phyloP scores from a whole-genome alignment of 1,284 basidiomycete genomes.

The Takashimella tepidaria region DNA sequence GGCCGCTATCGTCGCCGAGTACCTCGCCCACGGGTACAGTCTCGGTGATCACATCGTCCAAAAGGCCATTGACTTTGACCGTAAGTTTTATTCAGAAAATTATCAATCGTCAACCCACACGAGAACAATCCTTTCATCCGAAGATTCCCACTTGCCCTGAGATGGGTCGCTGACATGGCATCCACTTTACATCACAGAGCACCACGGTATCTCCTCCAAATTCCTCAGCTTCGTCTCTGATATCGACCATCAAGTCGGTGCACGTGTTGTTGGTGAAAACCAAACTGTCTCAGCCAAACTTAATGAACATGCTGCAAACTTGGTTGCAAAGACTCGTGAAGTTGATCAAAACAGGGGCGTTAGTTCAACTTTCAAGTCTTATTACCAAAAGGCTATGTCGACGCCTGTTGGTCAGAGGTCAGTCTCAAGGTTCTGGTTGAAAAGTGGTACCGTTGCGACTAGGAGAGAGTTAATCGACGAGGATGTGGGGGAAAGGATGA shows the following conservation, averaged over 20 bases:
- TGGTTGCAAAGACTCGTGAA: constrained; percentile 62
- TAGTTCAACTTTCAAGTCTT: constrained; percentile 63
- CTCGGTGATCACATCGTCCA: constrained; percentile 73
- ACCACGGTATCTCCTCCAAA: constrained; percentile 77
- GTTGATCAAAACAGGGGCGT: constrained; percentile 77
- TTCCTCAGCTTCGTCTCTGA: constrained; percentile 73
- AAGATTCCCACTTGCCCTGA: too few species aligned
- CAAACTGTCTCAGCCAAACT: constrained; percentile 67
- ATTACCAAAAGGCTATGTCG: constrained; percentile 68
- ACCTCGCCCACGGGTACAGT: constrained; percentile 72
- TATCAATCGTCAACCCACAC: too few species aligned
- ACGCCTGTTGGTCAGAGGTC: constrained; percentile 69
- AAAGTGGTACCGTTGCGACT: too few species aligned
- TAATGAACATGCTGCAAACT: constrained; percentile 52
- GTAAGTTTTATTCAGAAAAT: constrained; percentile 50
- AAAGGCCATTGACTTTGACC: constrained; percentile 80
- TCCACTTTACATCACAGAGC: constrained; percentile 50
- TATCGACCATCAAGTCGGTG: constrained; percentile 65
- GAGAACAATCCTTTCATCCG: too few species aligned
- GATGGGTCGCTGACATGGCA: constrained; percentile 4
- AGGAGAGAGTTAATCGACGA: too few species aligned
- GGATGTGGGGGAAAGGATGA: too few species aligned
- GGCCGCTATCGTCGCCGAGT: constrained; percentile 72
- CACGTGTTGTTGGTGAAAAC: constrained; percentile 51
- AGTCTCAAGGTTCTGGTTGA: constrained; percentile 11